These are phyloP conservation scores for Nigrospora sphaerica DNA, from an alignment of 2,329 filamentous ascomycete species.

Conservation along the genomic window DNA sequence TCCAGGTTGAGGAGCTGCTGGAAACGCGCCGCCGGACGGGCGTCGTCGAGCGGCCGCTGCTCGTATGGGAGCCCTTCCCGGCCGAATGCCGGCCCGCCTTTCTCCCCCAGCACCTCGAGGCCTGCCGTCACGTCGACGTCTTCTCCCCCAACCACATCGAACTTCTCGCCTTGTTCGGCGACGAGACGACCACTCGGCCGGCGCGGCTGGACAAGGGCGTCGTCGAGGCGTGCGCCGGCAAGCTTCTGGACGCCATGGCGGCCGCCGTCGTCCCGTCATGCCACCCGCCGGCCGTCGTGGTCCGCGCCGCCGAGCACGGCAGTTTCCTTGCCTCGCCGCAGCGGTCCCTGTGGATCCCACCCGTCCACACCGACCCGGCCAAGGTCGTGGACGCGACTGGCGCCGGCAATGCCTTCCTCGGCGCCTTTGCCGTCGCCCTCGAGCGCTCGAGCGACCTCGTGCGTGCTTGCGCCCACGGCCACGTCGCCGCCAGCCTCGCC, in stretches of 20 bases:
- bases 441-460: conserved; percentile 11
- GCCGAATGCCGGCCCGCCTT: conserved; percentile 10
- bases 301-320: conserved; percentile 22
- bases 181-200: not conserved
- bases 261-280: not conserved
- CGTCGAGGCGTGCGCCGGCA: conserved; percentile 7
- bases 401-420: conserved; percentile 27
- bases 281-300: conserved; percentile 8
- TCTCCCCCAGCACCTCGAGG: conserved; percentile 17
- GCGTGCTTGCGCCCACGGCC: conserved; percentile 20
- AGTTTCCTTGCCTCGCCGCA: conserved; percentile 11
- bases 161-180: conserved; percentile 14
- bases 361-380: conserved; percentile 10
- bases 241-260: conserved; percentile 14
- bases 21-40: conserved; percentile 1
- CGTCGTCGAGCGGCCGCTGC: not conserved
- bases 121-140: conserved; percentile 19
- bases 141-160: conserved; percentile 31
- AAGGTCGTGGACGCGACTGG: conserved; percentile 26
- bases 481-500: conserved; percentile 25
- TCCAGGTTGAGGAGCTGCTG: conserved; percentile 13
- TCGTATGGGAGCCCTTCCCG: conserved; percentile 9
- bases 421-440: conserved; percentile 20
- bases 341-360: conserved; percentile 17
- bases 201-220: conserved; percentile 15